Evolutionary conservation across 2,329 filamentous ascomycete species (phyloP).

Genomic region (Davidsoniella neocaledoniae): DNA sequence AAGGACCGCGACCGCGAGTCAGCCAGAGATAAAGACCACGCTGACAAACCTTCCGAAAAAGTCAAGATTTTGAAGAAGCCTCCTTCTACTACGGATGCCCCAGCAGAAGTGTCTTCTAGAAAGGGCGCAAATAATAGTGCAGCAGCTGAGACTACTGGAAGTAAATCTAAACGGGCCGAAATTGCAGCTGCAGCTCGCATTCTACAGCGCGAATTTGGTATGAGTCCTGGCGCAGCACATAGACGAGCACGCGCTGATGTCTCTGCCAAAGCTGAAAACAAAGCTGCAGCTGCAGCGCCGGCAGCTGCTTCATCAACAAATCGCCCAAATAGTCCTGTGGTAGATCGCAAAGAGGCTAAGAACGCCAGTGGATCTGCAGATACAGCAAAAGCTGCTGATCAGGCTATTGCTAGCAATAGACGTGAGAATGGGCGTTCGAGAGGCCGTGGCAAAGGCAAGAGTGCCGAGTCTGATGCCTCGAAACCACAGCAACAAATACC

Average conservation of each 20-base stretch:
- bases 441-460: conserved; percentile 21
- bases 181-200: conserved; percentile 48
- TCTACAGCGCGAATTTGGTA: conserved; percentile 47
- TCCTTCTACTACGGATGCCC: conserved; percentile 26
- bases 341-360: conserved; percentile 3
- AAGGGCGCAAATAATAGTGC: conserved; percentile 18
- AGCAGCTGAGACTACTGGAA: conserved; percentile 18
- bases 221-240: conserved; percentile 46
- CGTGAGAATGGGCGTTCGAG: conserved; percentile 8
- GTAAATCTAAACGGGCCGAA: conserved; percentile 41
- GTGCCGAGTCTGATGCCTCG: conserved; percentile 21
- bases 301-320: conserved; percentile 6
- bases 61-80: conserved; percentile 49
- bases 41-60: conserved; percentile 36
- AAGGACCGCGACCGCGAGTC: conserved; percentile 45
- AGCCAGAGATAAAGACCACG: conserved; percentile 31
- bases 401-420: neutral
- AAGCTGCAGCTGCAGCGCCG: conserved; percentile 17
- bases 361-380: neutral
- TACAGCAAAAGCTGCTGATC: conserved; percentile 6
- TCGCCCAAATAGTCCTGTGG: neutral
- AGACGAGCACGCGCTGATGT: conserved; percentile 42
- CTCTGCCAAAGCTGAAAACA: conserved; percentile 32
- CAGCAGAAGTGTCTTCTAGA: conserved; percentile 23
- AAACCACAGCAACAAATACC: conserved; percentile 13